phyloP scores from a whole-genome alignment of 2,329 filamentous ascomycete genomes.

The Ophiosphaerella herpotricha region DNA sequence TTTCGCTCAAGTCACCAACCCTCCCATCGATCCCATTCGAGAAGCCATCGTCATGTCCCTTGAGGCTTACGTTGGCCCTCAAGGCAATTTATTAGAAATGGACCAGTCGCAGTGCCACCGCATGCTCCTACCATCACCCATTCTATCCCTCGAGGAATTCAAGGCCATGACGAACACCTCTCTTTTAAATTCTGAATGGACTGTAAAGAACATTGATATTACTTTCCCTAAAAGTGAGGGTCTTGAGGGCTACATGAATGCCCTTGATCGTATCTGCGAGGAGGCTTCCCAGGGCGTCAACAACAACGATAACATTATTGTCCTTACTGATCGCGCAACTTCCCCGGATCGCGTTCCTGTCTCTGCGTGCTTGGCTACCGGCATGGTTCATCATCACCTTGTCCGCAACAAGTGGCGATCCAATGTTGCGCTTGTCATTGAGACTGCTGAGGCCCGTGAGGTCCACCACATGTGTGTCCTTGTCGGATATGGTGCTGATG shows the following conservation, averaged over 20 bases:
- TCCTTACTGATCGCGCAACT: constrained; percentile 87
- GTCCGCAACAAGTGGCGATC: constrained; percentile 96
- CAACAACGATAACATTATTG: constrained; percentile 79
- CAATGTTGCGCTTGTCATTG: constrained; percentile 81
- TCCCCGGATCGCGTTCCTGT: constrained; percentile 82
- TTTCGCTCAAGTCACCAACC: constrained; percentile 97
- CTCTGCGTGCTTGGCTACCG: constrained; percentile 83
- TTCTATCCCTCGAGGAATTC: constrained; percentile 88
- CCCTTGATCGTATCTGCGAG: constrained; percentile 86
- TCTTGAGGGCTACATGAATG: constrained; percentile 79
- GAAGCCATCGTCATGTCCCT: constrained; percentile 98
- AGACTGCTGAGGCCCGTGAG: constrained; percentile 94
- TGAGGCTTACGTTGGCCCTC: constrained; percentile 93
- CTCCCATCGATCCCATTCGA: constrained; percentile 93
- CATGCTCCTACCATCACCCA: constrained; percentile 83
- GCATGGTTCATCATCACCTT: constrained; percentile 93
- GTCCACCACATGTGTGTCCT: constrained; percentile 99
- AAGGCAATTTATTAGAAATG: constrained; percentile 95
- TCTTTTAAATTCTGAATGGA: constrained; percentile 76
- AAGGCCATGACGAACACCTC: constrained; percentile 82
- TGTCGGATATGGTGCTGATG: constrained; percentile 92
- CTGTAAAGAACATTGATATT: constrained; percentile 86
- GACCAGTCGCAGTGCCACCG: constrained; percentile 85
- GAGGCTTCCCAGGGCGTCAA: constrained; percentile 83
- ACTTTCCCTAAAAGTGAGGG: constrained; percentile 90